Percentiles rank a stretch among this genome's conserved stretches.
Evolutionary conservation across 2,329 filamentous ascomycete genomes (phyloP).

Genomic region (Rutstroemia sp.): DNA sequence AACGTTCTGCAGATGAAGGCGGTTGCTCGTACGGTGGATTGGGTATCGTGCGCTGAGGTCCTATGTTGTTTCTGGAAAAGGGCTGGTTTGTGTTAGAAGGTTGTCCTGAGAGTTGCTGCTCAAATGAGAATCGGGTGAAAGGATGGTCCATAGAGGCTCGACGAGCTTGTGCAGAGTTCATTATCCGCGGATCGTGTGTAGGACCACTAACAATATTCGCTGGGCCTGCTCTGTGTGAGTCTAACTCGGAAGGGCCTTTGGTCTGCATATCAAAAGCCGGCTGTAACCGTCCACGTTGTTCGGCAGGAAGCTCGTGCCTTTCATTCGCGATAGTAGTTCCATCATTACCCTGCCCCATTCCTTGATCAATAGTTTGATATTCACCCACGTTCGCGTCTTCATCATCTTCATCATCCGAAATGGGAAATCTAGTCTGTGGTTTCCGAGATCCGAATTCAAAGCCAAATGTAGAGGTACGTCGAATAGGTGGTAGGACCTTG

Average conservation of each 20-base stretch:
- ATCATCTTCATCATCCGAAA: conserved; percentile 21
- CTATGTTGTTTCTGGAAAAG: background rate
- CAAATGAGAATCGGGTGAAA: background rate
- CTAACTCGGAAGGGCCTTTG: background rate
- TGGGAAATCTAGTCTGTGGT: conserved; percentile 23
- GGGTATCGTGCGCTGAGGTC: conserved; percentile 1
- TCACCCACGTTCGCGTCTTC: background rate
- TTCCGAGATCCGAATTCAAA: conserved; percentile 29
- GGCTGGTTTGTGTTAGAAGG: conserved; percentile 1
- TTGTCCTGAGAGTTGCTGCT: background rate
- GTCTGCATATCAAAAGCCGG: background rate
- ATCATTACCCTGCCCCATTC: background rate
- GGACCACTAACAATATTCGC: background rate
- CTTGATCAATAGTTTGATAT: too few relatives aligned
- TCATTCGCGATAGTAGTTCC: background rate
- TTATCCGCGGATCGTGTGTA: background rate
- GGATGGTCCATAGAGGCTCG: background rate
- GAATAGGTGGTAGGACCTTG: conserved; percentile 45
- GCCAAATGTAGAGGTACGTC: conserved; percentile 50
- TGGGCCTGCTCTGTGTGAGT: background rate
- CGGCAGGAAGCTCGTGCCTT: too few relatives aligned
- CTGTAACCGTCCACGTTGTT: background rate
- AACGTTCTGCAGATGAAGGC: conserved; percentile 44
- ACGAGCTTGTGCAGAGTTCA: background rate
- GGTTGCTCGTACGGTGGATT: conserved; percentile 34